These are phyloP conservation scores for Sporormia fimetaria DNA, from an alignment of 495 filamentous ascomycete species.

Conservation along the genomic window DNA sequence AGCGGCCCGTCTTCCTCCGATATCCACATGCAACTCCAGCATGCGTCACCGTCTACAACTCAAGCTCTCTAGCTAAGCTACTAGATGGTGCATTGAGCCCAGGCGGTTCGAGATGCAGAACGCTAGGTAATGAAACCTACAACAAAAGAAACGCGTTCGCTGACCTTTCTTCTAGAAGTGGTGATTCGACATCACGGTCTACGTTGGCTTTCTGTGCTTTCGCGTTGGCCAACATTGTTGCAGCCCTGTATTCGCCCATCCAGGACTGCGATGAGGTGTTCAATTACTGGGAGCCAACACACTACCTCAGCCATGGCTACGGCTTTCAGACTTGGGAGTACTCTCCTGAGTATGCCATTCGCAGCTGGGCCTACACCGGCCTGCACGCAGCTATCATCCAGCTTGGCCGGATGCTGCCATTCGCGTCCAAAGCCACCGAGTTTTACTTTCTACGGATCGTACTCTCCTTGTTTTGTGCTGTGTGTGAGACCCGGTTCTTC, in stretches of 20 bases:
- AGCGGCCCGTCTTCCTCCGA: no score
- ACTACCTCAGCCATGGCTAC: conserved; percentile 87
- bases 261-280: conserved; percentile 99
- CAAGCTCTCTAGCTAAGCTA: no score
- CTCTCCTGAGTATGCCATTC: conserved; percentile 86
- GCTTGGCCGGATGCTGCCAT: conserved; percentile 49
- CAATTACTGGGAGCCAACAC: conserved; percentile 98
- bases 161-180: no score
- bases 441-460: conserved; percentile 77
- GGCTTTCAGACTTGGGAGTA: conserved; percentile 99
- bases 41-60: no score
- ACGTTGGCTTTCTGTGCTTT: conserved; percentile 70
- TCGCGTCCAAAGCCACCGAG: conserved; percentile 49
- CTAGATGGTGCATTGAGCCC: no score
- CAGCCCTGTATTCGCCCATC: conserved; percentile 80
- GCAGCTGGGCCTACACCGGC: conserved; percentile 89
- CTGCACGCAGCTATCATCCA: conserved; percentile 67
- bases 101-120: no score
- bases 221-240: conserved; percentile 55
- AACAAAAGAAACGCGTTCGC: no score
- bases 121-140: no score
- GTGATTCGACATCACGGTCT: conserved; percentile 49
- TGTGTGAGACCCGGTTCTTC: conserved; percentile 72
- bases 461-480: conserved; percentile 64
- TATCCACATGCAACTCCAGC: no score